Evolutionary conservation across 2,329 filamentous ascomycete species (phyloP), one percentile per base, ranked within the genome.

Genomic region (Cercospora brassicicola): DNA sequence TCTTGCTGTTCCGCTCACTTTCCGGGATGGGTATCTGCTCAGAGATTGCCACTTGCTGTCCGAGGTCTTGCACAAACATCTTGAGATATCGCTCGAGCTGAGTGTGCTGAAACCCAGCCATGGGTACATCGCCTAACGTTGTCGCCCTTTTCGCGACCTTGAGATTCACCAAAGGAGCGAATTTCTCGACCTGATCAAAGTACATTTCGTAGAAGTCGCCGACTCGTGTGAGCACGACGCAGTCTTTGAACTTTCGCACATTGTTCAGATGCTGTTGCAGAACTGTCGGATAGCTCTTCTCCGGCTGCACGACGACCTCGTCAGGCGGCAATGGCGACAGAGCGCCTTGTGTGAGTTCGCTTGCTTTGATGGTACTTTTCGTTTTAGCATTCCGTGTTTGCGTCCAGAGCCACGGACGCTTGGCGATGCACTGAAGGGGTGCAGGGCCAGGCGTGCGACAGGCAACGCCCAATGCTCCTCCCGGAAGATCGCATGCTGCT

Each of bases 141-240:
- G 91, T 93, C 79, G 89, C 93, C 78, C 92, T 95, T 65, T 87
- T 87, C 2, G 91, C 89, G 64, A 96, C 89, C 79, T 97, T 98
- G 76, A 99, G 82, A 75, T 93, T 95, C 71, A 99, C 84, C 55
- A 96, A 83, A 0, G 93, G 91, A 1, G 91, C 94, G 78, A 91
- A 91, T 76, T 97, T 90, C 67, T 96, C 91, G 10, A 96, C 95
- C 78, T 99, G 94, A 75, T 96, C 91, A 79, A 98, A 96, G 81
- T 99, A 99, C 67, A 99, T 83, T 86, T 99, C 95, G 80, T 98
- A 99, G 81, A 99, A 99, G 68, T 94, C 90, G 65, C 95, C 95
- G 30, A 99, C 93, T 66, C 94, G 88, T 3, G 95, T 99, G 68
- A 99, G 82, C 7, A 99, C 80, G 45, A 99, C 91, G 80, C 94